A percentile compares a stretch with the other conserved stretches of the same genome.
These are phyloP conservation scores for Aureoboletus auriporus DNA, from an alignment of 768 basidiomycete species.

Conservation along the genomic window DNA sequence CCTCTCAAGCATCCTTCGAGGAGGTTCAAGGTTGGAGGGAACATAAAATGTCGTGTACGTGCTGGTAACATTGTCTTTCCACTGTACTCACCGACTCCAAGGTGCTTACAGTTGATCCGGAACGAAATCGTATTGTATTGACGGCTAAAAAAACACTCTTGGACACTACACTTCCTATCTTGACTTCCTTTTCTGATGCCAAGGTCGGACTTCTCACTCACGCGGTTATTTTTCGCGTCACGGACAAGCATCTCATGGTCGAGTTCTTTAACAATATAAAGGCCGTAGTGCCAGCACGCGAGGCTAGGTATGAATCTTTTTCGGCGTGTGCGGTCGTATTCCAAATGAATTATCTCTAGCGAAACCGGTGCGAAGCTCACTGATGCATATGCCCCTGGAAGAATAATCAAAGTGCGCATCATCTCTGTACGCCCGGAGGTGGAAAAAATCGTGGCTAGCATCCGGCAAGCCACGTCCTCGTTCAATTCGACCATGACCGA, in stretches of 20 bases:
- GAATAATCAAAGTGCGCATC: conserved; percentile 81
- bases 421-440: conserved; percentile 55
- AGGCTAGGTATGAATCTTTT: conserved; percentile 62
- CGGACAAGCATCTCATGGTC: conserved; percentile 75
- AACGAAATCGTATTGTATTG: conserved; percentile 74
- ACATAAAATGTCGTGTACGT: conserved; percentile 82
- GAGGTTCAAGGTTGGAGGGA: conserved; percentile 79
- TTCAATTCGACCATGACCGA: conserved; percentile 50
- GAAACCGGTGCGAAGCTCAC: conserved; percentile 59
- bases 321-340: background rate
- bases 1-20: conserved; percentile 89
- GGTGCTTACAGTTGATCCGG: conserved; percentile 81
- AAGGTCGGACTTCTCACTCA: conserved; percentile 69
- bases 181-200: conserved; percentile 63
- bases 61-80: background rate
- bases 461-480: conserved; percentile 68
- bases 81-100: conserved; percentile 24
- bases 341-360: conserved; percentile 36
- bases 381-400: conserved; percentile 72
- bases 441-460: conserved; percentile 74
- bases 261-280: conserved; percentile 90
- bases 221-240: conserved; percentile 80
- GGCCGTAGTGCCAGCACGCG: conserved; percentile 74
- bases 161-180: conserved; percentile 70
- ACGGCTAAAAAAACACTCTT: conserved; percentile 91